Evolutionary conservation across 2,329 filamentous ascomycete genomes (phyloP).

Genomic region (Arthrobotrys megalospora): DNA sequence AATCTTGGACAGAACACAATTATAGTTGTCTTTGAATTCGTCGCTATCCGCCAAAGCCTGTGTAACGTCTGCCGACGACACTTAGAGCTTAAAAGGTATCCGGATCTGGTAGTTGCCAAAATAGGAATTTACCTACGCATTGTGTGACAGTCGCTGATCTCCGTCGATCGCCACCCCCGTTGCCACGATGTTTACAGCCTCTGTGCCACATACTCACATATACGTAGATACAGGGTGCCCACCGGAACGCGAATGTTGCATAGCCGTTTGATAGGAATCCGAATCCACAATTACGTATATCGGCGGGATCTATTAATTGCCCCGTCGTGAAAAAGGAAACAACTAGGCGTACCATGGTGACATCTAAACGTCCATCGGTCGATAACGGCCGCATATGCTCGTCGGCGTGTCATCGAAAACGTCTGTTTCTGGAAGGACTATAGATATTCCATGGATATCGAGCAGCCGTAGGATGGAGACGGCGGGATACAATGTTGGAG

Average conservation of each 20-base stretch:
- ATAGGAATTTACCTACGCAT: not conserved
- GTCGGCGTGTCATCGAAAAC: conserved; percentile 6
- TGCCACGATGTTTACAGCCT: not conserved
- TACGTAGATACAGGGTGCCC: not conserved
- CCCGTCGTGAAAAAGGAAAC: not conserved
- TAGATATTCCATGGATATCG: conserved; percentile 45
- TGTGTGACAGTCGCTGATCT: conserved; percentile 1
- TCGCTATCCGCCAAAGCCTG: not conserved
- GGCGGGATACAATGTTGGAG: conserved; percentile 42
- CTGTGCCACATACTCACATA: not conserved
- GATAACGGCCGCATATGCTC: too few relatives aligned
- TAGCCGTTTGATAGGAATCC: not conserved
- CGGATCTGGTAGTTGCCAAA: conserved; percentile 5
- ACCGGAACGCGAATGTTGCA: not conserved
- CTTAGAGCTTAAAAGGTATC: not conserved
- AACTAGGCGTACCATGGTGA: not conserved
- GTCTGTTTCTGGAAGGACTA: conserved; percentile 54
- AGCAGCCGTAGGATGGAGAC: conserved; percentile 34
- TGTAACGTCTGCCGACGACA: not conserved
- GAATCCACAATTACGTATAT: not conserved
- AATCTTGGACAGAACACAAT: not conserved
- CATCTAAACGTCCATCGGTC: not conserved
- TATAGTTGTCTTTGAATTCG: not conserved
- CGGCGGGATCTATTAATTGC: not conserved
- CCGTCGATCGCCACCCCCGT: not conserved